phyloP scores from a whole-genome alignment of 148 eudicot species.

The Amaranthus palmeri region DNA sequence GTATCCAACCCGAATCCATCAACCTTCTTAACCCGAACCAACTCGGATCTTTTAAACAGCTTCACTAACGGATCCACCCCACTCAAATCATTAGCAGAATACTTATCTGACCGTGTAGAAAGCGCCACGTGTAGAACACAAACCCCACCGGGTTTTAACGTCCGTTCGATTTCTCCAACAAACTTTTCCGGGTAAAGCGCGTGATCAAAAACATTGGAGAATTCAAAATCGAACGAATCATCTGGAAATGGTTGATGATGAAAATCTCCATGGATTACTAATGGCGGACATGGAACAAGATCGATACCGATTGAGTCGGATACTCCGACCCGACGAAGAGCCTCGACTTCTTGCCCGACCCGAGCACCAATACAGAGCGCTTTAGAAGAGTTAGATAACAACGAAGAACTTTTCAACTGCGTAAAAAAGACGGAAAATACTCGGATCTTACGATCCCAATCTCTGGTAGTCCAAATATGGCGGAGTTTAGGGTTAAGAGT shows the following conservation, averaged over 20 bases:
- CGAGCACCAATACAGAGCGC: constrained; percentile 75
- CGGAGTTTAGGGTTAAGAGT: constrained; percentile 80
- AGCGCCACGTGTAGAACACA: constrained; percentile 80
- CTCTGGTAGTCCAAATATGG: constrained; percentile 72
- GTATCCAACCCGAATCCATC: constrained; percentile 95
- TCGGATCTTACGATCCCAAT: constrained; percentile 72
- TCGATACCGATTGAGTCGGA: constrained; percentile 69
- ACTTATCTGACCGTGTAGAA: constrained; percentile 63
- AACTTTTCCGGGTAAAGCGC: constrained; percentile 68
- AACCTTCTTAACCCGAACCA: constrained; percentile 49
- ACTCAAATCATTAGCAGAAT: constrained; percentile 77
- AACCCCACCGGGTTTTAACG: constrained; percentile 64
- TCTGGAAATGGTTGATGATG: constrained; percentile 67
- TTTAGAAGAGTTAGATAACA: constrained; percentile 39
- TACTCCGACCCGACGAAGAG: constrained; percentile 58
- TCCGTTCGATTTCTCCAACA: constrained; percentile 76
- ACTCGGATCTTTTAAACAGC: constrained; percentile 49
- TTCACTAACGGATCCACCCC: constrained; percentile 49
- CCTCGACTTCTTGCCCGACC: constrained; percentile 89
- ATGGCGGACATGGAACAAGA: constrained; percentile 76
- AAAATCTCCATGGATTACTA: constrained; percentile 68
- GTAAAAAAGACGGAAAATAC: constrained; percentile 61
- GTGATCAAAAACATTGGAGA: constrained; percentile 89
- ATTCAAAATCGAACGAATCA: constrained; percentile 58
- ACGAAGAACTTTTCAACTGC: constrained; percentile 19